Base-by-base conservation (phyloP, 805 yeast species). In the Ogataea naganishii region DNA sequence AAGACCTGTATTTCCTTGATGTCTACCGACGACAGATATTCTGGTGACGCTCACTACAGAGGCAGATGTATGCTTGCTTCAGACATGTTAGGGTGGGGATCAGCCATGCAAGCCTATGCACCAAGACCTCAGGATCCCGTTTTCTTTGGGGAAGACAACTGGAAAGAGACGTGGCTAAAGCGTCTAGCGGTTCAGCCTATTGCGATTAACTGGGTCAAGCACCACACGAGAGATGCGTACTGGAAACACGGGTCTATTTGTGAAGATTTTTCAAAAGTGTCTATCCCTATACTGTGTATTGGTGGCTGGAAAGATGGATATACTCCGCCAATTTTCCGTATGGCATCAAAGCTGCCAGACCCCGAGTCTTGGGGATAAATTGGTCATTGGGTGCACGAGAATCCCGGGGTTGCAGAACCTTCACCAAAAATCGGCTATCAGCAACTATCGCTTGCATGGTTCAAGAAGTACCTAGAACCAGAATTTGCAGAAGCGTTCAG, bases 231-330 rank as follows among this genome's bases (percentile, higher is more conserved):
- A 35, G 69, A 64, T 39, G 62, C 41, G 0, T 64, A 61, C 38
- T 64, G 69, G 69, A 62, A 64, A 41, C 69, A 64, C 36, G 69
- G 70, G 2, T 63, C 69, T 4, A 49, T 64, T 25, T 53, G 58
- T 44, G 68, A 64, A 39, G 60, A 62, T 34, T 64, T 53, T 34
- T 26, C 33, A 18, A 48, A 56, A 22, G 59, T 64, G 10, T 50
- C 60, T 26, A 60, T 64, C 24, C 69, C 70, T 7, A 65, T 64
- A 4, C 43, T 64, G 30, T 58, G 63, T 4, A 44, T 63, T 30
- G 69, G 69, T 36, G 68, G 70, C 11, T 64, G 66, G 62, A 57
- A 66, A 52, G 70, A 64, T 42, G 70, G 69, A 7, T 64, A 64
- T 38, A 62, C 69, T 7, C 45, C 50, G 16, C 58, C 69, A 3